Percentiles rank a stretch among this genome's conserved stretches.
Conservation (phyloP, 306 rosid genomes). For the Lotus japonicus region DNA sequence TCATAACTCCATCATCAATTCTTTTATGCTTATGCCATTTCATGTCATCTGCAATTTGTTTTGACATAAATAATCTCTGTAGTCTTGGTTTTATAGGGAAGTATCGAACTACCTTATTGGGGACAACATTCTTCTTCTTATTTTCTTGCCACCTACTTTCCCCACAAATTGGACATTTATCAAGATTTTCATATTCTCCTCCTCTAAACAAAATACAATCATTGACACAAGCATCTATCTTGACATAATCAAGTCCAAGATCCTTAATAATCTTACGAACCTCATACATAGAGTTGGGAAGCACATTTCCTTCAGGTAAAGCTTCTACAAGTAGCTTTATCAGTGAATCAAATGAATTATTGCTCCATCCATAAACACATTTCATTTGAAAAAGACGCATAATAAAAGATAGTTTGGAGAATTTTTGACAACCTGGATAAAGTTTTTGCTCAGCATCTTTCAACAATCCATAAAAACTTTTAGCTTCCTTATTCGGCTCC, state of each 20-base stretch:
- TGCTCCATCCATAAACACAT: neutral
- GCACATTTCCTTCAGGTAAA: neutral
- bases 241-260: slow-evolving; percentile 3
- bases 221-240: neutral
- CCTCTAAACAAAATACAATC: no score
- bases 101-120: no score
- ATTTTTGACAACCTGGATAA: neutral
- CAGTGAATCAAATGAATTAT: neutral
- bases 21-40: no score
- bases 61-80: no score
- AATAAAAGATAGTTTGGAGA: neutral
- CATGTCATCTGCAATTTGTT: no score
- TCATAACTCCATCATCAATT: no score
- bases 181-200: no score
- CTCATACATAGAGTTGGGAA: neutral
- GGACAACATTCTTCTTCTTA: no score
- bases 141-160: no score
- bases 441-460: neutral
- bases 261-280: neutral
- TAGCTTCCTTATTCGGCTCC: neutral
- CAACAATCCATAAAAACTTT: neutral
- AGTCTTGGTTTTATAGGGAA: no score
- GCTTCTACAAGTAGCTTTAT: neutral
- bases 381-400: neutral
- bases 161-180: no score